Conservation (phyloP, 129 eudicot genomes). For the Dittrichia graveolens region DNA sequence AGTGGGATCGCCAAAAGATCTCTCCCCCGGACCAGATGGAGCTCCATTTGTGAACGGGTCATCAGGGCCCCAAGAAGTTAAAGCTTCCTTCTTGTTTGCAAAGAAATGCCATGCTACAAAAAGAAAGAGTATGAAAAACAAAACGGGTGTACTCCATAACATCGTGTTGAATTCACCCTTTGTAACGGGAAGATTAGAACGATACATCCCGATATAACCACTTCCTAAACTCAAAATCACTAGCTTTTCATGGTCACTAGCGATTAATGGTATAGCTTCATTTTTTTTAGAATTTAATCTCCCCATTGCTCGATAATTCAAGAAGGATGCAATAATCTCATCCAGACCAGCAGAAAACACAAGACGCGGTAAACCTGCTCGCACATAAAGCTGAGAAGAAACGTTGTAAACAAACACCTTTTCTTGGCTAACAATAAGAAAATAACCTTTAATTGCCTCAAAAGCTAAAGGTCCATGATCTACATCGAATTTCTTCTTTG, state of each 20-base stretch:
- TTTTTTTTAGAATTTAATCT: slow-evolving; percentile 30
- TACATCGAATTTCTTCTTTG: slow-evolving; percentile 78
- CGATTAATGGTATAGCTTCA: slow-evolving; percentile 58
- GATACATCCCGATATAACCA: slow-evolving; percentile 86
- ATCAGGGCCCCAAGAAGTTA: slow-evolving; percentile 96
- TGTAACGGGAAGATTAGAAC: slow-evolving; percentile 74
- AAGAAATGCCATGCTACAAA: slow-evolving; percentile 95
- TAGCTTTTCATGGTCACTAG: slow-evolving; percentile 77
- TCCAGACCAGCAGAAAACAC: slow-evolving; percentile 80
- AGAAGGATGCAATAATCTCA: slow-evolving; percentile 72
- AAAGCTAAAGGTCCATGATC: slow-evolving; percentile 66
- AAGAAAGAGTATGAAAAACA: slow-evolving; percentile 78
- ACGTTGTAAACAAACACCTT: slow-evolving; percentile 75
- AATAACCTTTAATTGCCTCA: slow-evolving; percentile 81
- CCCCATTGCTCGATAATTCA: slow-evolving; percentile 49
- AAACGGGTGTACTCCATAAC: slow-evolving; percentile 85
- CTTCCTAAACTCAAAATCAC: slow-evolving; percentile 75
- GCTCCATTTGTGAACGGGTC: slow-evolving; percentile 77
- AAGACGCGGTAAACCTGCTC: slow-evolving; percentile 74
- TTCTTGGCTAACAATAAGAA: slow-evolving; percentile 62
- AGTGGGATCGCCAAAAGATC: slow-evolving; percentile 61
- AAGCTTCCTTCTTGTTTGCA: slow-evolving; percentile 89
- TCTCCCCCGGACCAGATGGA: slow-evolving; percentile 59
- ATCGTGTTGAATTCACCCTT: slow-evolving; percentile 70
- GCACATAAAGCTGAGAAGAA: slow-evolving; percentile 72